phyloP scores from a whole-genome alignment of 352 stramenopile genomes.

The Peronospora tabacina region DNA sequence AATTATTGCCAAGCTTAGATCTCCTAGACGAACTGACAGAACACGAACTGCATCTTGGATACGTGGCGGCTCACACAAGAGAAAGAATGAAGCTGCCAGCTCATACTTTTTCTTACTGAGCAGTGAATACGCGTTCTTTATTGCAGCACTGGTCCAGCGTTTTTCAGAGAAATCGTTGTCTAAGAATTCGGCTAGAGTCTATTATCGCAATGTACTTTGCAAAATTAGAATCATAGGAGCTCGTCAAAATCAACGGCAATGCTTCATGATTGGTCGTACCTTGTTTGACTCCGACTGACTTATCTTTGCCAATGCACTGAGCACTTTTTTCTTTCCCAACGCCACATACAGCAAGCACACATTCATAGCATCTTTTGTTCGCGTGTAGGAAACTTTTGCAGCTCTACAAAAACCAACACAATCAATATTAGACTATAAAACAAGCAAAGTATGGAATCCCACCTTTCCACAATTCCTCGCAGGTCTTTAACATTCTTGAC shows the following conservation, averaged over 20 bases:
- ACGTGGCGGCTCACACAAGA: conserved; percentile 88
- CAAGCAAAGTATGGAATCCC: background rate
- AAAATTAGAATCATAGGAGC: background rate
- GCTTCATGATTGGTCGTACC: conserved; percentile 27
- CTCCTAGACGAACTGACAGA: conserved; percentile 78
- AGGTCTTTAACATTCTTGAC: conserved; percentile 71
- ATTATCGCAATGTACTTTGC: conserved; percentile 2
- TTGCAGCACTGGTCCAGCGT: conserved; percentile 77
- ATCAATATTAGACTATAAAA: background rate
- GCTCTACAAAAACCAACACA: conserved; percentile 29
- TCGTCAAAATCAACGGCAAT: background rate
- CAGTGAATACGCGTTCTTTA: conserved; percentile 94
- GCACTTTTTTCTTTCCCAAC: conserved; percentile 72
- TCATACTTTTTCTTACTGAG: conserved; percentile 90
- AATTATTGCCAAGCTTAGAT: conserved; percentile 86
- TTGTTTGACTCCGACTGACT: conserved; percentile 64
- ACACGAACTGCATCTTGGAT: conserved; percentile 89
- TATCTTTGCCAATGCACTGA: conserved; percentile 64
- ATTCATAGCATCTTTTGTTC: conserved; percentile 63
- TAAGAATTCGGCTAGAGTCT: conserved; percentile 71
- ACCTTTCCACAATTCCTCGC: conserved; percentile 58
- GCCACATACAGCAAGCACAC: conserved; percentile 72
- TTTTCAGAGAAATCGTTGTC: conserved; percentile 79
- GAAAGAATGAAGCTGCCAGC: conserved; percentile 87
- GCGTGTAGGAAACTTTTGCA: conserved; percentile 58